These are phyloP conservation scores for Cenchrus purpureus DNA, from an alignment of 176 grass and related monocot species.

Conservation along the genomic window DNA sequence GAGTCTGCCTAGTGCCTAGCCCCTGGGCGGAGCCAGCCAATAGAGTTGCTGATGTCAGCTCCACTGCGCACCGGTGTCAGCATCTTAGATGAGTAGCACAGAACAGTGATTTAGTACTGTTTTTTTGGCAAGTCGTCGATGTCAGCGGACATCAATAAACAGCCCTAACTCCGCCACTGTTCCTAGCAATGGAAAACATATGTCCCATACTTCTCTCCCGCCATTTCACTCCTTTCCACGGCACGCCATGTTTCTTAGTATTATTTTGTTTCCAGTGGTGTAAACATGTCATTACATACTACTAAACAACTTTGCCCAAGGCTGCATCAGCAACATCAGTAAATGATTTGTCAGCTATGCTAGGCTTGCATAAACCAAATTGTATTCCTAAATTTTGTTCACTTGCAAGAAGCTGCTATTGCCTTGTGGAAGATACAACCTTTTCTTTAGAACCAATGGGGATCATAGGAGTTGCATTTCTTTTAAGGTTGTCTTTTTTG, in stretches of 20 bases:
- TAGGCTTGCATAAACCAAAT: not conserved
- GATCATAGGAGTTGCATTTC: not conserved
- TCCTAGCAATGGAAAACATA: constrained; percentile 24
- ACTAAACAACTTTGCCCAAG: constrained; percentile 2
- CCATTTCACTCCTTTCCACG: not conserved
- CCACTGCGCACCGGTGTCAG: too few relatives aligned
- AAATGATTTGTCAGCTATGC: not conserved
- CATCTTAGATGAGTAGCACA: too few relatives aligned
- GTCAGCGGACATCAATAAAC: too few relatives aligned
- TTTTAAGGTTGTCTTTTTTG: constrained; percentile 9
- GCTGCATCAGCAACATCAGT: not conserved
- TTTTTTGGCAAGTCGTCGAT: too few relatives aligned
- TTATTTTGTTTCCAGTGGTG: not conserved
- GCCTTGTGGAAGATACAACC: not conserved
- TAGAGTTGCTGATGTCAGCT: too few relatives aligned
- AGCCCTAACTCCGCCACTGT: too few relatives aligned
- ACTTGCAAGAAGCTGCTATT: not conserved
- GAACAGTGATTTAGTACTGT: too few relatives aligned
- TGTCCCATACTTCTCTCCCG: not conserved
- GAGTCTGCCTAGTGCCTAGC: not conserved
- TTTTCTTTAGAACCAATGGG: constrained; percentile 13
- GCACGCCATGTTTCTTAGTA: not conserved
- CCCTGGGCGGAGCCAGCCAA: too few relatives aligned
- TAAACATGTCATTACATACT: not conserved
- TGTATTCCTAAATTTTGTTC: not conserved